Base-by-base conservation (phyloP, 1,284 basidiomycete genomes). In the Heterobasidion occidentale region DNA sequence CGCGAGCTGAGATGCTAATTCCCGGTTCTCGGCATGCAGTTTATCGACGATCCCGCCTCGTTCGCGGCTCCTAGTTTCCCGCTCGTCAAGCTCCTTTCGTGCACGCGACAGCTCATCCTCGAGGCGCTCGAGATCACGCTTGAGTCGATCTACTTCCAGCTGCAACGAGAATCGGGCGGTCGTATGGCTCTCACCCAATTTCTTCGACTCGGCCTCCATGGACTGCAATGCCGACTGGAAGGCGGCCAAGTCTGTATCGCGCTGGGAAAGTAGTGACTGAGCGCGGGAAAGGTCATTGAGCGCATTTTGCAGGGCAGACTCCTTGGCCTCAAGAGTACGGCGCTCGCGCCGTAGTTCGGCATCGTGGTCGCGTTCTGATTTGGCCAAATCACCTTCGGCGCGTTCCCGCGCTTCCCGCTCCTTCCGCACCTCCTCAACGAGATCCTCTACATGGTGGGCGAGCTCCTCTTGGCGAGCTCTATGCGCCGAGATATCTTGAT, bases 61-160 rank as follows among this genome's bases (percentile, higher is more conserved):
- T 60, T 91, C 88, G 46, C 84, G 77, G 42, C 78, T 71, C 59
- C 78, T 77, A 20, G 75, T 78, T 58, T 93, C 89, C 57, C 78
- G 77, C 46, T 86, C 82, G 17, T 83, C 81, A 14, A 93, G 70
- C 52, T 94, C 92, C 58, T 83, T 80, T 53, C 89, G 77, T 2
- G 87, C 81, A 12, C 88, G 81, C 14, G 80, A 72, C 8, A 97
- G 77, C 55, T 97, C 92, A 60, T 88, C 85, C 65, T 96, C 92
- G 11, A 88, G 78, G 7, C 88, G 76, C 61, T 86, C 83, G 20
- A 97, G 68, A 67, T 98, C 96, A 36, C 94, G 81, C 67, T 90
- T 88, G 51, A 96, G 75, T 1, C 94, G 77, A 63, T 98, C 95
- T 4, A 94, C 80, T 70, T 98, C 95, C 33, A 98, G 80, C 69